Percentiles rank a stretch among this genome's conserved stretches.
phyloP scores from a whole-genome alignment of 2,329 filamentous ascomycete genomes.

The Apiospora malaysiana region DNA sequence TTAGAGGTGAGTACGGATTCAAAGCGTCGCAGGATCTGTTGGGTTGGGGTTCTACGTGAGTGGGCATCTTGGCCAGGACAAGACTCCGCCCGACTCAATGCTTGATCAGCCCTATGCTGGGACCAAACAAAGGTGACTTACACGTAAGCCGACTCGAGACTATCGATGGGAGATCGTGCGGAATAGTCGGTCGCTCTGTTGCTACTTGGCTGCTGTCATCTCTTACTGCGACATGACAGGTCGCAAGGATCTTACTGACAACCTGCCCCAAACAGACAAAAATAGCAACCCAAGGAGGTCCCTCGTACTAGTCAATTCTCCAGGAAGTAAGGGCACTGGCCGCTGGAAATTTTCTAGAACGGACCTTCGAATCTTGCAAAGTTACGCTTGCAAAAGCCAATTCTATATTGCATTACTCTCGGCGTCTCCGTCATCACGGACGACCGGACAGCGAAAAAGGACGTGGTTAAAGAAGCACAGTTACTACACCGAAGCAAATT shows the following conservation, averaged over 20 bases:
- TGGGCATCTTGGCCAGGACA: neutral
- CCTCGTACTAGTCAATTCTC: neutral
- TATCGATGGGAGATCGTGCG: neutral
- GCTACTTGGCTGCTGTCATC: neutral
- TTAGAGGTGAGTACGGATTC: neutral
- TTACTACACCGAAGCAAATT: neutral
- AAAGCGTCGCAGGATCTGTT: neutral
- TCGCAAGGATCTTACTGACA: too few species aligned
- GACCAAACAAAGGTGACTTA: neutral
- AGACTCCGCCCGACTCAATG: neutral
- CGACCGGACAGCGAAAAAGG: neutral
- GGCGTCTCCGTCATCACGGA: neutral
- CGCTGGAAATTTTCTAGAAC: neutral
- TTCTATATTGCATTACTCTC: neutral
- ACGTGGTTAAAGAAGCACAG: neutral
- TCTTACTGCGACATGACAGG: neutral
- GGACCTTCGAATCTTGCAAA: neutral
- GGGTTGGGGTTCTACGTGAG: neutral
- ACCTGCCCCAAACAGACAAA: neutral
- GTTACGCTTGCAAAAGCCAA: neutral
- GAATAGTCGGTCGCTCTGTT: neutral
- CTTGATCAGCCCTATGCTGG: neutral
- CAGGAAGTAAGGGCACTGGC: neutral
- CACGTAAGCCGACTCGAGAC: neutral
- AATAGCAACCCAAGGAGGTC: neutral